These are phyloP conservation scores for Balakata baccata DNA, from an alignment of 345 rosid species.

Conservation along the genomic window DNA sequence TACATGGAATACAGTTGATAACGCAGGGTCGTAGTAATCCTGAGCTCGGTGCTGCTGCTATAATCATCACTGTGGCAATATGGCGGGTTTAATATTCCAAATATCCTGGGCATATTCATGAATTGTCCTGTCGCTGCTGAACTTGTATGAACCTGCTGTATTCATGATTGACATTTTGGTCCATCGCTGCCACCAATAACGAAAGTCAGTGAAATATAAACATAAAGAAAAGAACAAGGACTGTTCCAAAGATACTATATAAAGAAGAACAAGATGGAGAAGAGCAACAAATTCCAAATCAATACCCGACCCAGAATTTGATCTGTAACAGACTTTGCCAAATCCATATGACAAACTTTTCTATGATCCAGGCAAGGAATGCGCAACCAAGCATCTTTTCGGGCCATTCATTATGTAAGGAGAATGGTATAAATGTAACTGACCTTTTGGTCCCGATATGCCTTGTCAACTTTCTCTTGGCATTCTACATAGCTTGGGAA, in stretches of 20 bases:
- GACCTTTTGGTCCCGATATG: slow-evolving; percentile 65
- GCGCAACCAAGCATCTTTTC: not conserved
- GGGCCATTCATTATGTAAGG: not conserved
- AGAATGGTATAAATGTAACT: slow-evolving; percentile 4
- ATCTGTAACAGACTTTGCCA: no score
- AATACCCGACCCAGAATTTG: not conserved
- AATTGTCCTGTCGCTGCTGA: slow-evolving; percentile 87
- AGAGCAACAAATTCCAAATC: not conserved
- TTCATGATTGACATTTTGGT: slow-evolving; percentile 80
- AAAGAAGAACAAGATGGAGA: not conserved
- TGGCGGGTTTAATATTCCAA: slow-evolving; percentile 60
- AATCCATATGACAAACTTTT: no score
- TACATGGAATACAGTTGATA: not conserved
- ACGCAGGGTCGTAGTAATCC: no score
- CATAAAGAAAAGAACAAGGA: no score
- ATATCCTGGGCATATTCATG: slow-evolving; percentile 71
- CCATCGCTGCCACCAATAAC: slow-evolving; percentile 54
- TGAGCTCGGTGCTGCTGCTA: not conserved
- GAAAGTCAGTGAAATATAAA: slow-evolving; percentile 1
- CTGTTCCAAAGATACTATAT: not conserved
- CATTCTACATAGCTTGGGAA: slow-evolving; percentile 79
- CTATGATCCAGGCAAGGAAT: not conserved
- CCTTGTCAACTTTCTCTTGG: slow-evolving; percentile 70
- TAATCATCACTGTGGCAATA: slow-evolving; percentile 18
- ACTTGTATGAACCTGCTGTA: slow-evolving; percentile 72